phyloP scores from a whole-genome alignment of 2,329 filamentous ascomycete genomes.

The Aspergillus sp. region DNA sequence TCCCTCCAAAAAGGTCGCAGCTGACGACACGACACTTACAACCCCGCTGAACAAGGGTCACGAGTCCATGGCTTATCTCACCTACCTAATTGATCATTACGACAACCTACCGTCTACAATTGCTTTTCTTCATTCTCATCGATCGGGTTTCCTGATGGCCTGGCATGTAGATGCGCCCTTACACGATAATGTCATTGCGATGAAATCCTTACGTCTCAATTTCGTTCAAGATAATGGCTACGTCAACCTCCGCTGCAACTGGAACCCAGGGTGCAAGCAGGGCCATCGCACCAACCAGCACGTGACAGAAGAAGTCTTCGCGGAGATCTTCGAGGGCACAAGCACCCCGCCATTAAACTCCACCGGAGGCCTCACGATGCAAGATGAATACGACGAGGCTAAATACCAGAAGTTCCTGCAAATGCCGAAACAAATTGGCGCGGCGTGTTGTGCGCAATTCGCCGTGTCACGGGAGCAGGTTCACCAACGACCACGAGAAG shows the following conservation, averaged over 20 bases:
- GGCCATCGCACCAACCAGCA: constrained; percentile 38
- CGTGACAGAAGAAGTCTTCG: constrained; percentile 40
- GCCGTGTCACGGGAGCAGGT: constrained; percentile 60
- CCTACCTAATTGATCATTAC: constrained; percentile 51
- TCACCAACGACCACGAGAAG: constrained; percentile 49
- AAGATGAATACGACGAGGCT: neutral
- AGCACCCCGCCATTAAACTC: constrained; percentile 36
- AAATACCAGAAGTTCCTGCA: constrained; percentile 31
- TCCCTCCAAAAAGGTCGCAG: constrained; percentile 28
- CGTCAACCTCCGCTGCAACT: constrained; percentile 63
- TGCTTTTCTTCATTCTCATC: constrained; percentile 61
- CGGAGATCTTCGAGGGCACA: constrained; percentile 44
- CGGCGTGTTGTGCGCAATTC: constrained; percentile 68
- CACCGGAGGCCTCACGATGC: constrained; percentile 13
- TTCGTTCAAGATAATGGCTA: constrained; percentile 59
- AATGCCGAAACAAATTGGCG: constrained; percentile 56
- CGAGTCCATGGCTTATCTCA: constrained; percentile 52
- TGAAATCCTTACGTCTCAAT: constrained; percentile 52
- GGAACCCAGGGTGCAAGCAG: constrained; percentile 56
- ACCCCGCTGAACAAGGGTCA: constrained; percentile 48
- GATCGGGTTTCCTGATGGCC: constrained; percentile 47
- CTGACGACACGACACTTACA: constrained; percentile 27
- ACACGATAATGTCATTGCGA: constrained; percentile 56
- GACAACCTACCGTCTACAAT: constrained; percentile 53
- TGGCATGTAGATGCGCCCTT: constrained; percentile 63